Evolutionary conservation across 371 early-diverging fungal genomes (phyloP), one percentile per base, ranked within the genome.

Genomic region (Mucor irregularis): DNA sequence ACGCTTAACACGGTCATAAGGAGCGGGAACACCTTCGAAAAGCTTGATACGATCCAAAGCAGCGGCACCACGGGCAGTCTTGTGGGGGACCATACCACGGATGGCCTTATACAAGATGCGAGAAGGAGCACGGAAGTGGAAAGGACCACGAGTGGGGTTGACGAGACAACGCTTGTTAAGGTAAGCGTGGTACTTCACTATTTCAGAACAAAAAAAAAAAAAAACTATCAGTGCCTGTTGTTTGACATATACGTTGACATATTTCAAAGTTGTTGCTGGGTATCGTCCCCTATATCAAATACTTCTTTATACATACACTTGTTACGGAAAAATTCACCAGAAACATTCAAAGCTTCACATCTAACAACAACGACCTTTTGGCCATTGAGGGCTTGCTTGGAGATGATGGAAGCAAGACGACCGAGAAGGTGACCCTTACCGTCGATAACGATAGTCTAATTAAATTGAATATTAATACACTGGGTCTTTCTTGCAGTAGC

Each of bases 51-150:
- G 94, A 62, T 91, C 91, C 61, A 99, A 83, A 66, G 99, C 99
- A 52, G 91, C 91, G 59, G 94, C 90, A 81, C 99, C 99, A 76
- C 98, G 96, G 53, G 94, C 80, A 55, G 97, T 95, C 92, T 98
- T 99, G 90, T 99, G 97, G 60, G 99, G 99, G 67, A 99, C 74
- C 99, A 99, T 99, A 72, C 99, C 98, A 68, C 99, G 94, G 76
- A 99, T 86, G 44, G 95, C 87, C 76, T 96, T 94, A 86, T 90
- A 94, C 86, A 99, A 94, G 86, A 96, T 94, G 76, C 95, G 95
- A 57, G 96, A 95, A 50, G 99, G 99, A 64, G 99, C 98, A 65
- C 93, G 90, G 93, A 96, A 98, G 78, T 99, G 99, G 95, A 97
- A 99, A 44, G 99, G 91, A 74, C 99, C 99, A 62, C 69, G 93